Evolutionary conservation across 78 protist species (phyloP), one percentile per base, ranked within the genome.

Genomic region (Speleostelium caveatum): DNA sequence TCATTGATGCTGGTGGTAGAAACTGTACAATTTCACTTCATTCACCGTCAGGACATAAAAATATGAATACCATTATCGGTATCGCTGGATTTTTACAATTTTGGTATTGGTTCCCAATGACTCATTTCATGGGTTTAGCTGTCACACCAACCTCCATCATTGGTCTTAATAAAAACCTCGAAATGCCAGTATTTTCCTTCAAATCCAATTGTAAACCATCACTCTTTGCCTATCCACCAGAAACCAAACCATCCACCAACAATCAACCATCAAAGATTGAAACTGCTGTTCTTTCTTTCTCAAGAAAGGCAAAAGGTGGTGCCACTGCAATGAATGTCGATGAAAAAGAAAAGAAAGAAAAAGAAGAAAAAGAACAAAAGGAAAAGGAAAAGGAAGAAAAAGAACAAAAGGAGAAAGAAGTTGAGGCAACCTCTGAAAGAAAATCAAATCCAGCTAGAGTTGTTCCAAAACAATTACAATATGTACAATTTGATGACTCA

Each of bases 41-140:
- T 59, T 73, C 94, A 21, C 77, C 94, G 56, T 32, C 67, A 17
- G 97, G 98, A 39, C 96, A 95, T 62, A 80, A 61, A 62, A 45
- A 56, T 61, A 66, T 86, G 90, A 62, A 79, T 49, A 66, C 96
- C 21, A 80, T 91, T 5, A 93, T 95, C 16, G 99, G 99, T 41
- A 22, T 96, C 77, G 97, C 96, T 16, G 73, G 97, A 36, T 98
- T 98, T 97, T 38, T 75, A n/a, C 99, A 98, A 76, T 97, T 83
- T 91, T 98, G 99, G 99, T 97, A 86, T 89, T 99, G 99, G 99
- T 96, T 94, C 88, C 99, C 99, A 63, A 75, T 96, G 85, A 58
- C 96, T 24, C 96, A 96, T 78, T 96, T 98, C 58, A 3, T 98
- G 42, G 67, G 97, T 21, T 75, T 99, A 32, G 96, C 99, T 2